A percentile compares a stretch with the other conserved stretches of the same genome.
These are phyloP conservation scores for Leccinum truebloodii DNA, from an alignment of 768 basidiomycete genomes.

Conservation along the genomic window DNA sequence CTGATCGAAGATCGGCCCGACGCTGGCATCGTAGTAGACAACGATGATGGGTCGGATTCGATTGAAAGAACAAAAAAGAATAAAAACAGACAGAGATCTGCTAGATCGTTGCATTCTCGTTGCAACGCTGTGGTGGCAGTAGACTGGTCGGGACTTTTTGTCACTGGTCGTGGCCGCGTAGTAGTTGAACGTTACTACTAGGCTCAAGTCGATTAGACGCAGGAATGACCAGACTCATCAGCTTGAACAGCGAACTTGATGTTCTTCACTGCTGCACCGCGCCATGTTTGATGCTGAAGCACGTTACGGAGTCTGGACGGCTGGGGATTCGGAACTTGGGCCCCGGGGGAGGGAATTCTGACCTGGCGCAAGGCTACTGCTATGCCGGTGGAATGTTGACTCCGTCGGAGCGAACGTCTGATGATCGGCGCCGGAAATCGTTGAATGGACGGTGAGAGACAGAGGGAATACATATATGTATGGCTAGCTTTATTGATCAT, in stretches of 20 bases:
- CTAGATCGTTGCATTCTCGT: too few relatives aligned
- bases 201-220: neutral
- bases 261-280: neutral
- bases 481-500: neutral
- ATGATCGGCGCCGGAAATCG: neutral
- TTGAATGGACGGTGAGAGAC: conserved; percentile 3
- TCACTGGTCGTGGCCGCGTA: too few relatives aligned
- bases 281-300: neutral
- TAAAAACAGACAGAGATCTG: too few relatives aligned
- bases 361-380: neutral
- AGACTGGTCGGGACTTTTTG: too few relatives aligned
- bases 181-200: neutral
- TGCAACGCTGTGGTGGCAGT: too few relatives aligned
- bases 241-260: neutral
- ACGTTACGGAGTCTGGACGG: neutral
- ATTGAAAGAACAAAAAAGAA: neutral
- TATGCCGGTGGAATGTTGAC: neutral
- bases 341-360: neutral
- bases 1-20: neutral
- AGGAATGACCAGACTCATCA: neutral
- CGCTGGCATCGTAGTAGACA: neutral
- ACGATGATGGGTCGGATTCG: neutral
- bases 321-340: neutral
- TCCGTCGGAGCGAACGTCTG: neutral
- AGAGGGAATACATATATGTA: neutral